phyloP scores from a whole-genome alignment of 306 rosid genomes.

The Quercus parvula region DNA sequence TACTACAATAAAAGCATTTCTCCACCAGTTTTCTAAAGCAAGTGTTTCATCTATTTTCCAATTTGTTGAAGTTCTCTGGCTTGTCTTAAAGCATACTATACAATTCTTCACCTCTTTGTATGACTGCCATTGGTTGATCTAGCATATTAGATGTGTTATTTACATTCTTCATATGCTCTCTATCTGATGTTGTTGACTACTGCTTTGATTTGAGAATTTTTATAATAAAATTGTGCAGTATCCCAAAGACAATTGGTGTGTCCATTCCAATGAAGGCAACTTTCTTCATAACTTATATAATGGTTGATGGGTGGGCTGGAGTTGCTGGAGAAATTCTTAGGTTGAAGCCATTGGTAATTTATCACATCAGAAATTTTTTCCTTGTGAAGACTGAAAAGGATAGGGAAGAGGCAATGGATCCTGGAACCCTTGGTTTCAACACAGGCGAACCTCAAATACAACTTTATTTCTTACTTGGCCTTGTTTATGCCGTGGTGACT shows the following conservation, averaged over 20 bases:
- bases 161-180: not conserved
- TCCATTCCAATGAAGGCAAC: constrained; percentile 99
- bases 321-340: constrained; percentile 94
- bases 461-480: constrained; percentile 94
- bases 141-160: not conserved
- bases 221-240: constrained; percentile 46
- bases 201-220: not conserved
- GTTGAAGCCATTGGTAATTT: constrained; percentile 80
- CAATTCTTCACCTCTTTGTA: not conserved
- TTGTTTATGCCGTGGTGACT: constrained; percentile 84
- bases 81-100: not conserved
- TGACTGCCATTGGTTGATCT: not conserved
- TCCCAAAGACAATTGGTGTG: constrained; percentile 83
- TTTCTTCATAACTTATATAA: constrained; percentile 90
- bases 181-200: not conserved
- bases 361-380: constrained; percentile 69
- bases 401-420: constrained; percentile 98
- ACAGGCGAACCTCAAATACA: constrained; percentile 96
- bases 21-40: too few relatives aligned
- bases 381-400: constrained; percentile 95
- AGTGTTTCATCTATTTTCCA: not conserved
- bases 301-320: constrained; percentile 99
- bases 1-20: not conserved
- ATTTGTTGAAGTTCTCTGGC: not conserved
- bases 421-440: constrained; percentile 89